These are phyloP conservation scores for Eimeria acervulina DNA, from an alignment of 169 alveolate species.

Conservation along the genomic window DNA sequence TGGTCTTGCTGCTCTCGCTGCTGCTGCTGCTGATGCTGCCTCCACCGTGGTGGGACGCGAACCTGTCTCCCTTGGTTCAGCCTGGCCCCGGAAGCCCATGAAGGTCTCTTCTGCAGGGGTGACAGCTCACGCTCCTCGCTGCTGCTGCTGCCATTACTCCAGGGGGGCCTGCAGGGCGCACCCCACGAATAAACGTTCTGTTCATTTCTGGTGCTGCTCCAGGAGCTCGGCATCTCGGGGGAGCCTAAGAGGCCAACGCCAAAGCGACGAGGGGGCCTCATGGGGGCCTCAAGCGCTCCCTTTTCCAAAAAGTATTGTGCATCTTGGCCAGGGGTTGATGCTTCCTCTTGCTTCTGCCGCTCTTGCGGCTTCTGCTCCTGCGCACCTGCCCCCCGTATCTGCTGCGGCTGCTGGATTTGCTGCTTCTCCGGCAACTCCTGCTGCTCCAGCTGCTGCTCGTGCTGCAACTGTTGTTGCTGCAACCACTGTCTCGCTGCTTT, in stretches of 20 bases:
- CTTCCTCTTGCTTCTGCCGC: background rate
- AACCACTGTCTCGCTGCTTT: constrained; percentile 27
- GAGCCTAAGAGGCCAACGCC: constrained; percentile 51
- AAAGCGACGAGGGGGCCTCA: constrained; percentile 32
- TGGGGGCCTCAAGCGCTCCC: constrained; percentile 59
- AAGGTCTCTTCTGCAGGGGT: constrained; percentile 24
- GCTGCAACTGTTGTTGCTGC: constrained; percentile 24
- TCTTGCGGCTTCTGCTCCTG: constrained; percentile 31
- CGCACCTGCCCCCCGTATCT: background rate
- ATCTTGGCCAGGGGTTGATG: background rate
- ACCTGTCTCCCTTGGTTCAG: background rate
- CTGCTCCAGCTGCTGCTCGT: constrained; percentile 4
- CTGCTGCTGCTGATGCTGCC: constrained; percentile 25
- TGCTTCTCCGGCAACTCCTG: background rate
- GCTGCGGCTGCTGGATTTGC: background rate
- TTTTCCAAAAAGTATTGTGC: background rate
- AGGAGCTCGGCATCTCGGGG: background rate
- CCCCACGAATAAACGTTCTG: background rate
- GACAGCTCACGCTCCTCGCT: constrained; percentile 57
- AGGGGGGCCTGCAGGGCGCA: constrained; percentile 27
- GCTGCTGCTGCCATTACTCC: constrained; percentile 38
- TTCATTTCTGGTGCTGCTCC: background rate
- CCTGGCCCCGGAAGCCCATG: constrained; percentile 53
- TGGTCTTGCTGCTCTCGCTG: background rate
- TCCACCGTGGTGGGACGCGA: constrained; percentile 47